Conservation (phyloP, 768 basidiomycete species). For the Lepiota venenata region DNA sequence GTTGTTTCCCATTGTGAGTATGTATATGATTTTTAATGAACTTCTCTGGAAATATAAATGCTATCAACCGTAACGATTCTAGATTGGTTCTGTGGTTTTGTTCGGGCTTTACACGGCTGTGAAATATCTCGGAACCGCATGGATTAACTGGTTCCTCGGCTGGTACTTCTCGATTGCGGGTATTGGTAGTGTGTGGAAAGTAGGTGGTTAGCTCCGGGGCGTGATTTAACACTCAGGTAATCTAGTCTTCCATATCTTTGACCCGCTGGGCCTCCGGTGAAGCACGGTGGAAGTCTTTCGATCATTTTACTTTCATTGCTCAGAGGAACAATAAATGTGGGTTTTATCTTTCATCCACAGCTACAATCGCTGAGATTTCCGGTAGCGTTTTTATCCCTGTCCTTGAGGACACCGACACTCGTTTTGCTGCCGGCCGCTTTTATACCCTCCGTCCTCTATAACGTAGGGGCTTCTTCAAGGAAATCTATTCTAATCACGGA, state of each 20-base stretch:
- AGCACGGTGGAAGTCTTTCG: conserved; percentile 55
- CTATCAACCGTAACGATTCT: not conserved
- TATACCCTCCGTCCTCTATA: conserved; percentile 65
- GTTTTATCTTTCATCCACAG: conserved; percentile 3
- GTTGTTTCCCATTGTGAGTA: conserved; percentile 70
- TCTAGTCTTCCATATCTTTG: conserved; percentile 50
- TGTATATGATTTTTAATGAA: conserved; percentile 21
- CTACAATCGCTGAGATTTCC: conserved; percentile 14
- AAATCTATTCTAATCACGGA: conserved; percentile 77
- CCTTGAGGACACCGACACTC: conserved; percentile 56
- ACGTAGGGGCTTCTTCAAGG: conserved; percentile 35
- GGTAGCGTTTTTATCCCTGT: conserved; percentile 34
- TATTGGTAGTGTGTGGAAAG: conserved; percentile 68
- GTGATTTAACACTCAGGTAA: not conserved
- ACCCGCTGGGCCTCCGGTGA: conserved; percentile 46
- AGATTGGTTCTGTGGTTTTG: conserved; percentile 71
- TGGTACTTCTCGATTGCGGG: conserved; percentile 72
- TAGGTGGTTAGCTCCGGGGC: conserved; percentile 25
- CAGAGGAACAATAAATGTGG: conserved; percentile 33
- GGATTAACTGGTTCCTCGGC: conserved; percentile 79
- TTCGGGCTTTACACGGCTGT: conserved; percentile 68
- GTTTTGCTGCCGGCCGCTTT: conserved; percentile 55
- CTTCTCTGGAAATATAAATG: not conserved
- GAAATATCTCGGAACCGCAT: conserved; percentile 72
- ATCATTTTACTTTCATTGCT: conserved; percentile 38